Percentiles rank a stretch among this genome's conserved stretches.
phyloP scores from a whole-genome alignment of 805 yeast species.

The Saccharomycopsis fodiens region DNA sequence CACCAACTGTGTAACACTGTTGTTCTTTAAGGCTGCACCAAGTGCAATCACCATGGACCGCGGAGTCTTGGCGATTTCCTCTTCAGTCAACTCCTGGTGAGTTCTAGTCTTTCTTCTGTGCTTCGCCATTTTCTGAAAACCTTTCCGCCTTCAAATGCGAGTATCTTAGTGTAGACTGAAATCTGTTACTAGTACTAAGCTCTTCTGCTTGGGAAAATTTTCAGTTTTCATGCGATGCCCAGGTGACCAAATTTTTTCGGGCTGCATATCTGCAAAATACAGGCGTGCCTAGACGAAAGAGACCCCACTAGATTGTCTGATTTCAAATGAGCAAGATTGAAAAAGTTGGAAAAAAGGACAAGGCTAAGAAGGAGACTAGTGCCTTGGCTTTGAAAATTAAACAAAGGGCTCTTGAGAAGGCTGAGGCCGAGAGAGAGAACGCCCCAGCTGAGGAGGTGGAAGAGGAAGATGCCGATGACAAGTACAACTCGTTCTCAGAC shows the following conservation, averaged over 20 bases:
- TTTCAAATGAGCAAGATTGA: background rate
- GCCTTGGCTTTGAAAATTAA: slow-evolving; percentile 51
- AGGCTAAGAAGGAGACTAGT: slow-evolving; percentile 30
- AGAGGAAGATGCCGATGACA: slow-evolving; percentile 15
- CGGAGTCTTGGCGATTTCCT: slow-evolving; percentile 68
- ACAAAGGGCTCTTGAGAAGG: slow-evolving; percentile 30
- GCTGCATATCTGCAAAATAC: background rate
- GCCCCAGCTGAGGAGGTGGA: slow-evolving; percentile 3
- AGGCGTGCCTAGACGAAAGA: no score
- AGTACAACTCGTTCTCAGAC: slow-evolving; percentile 39
- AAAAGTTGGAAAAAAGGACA: slow-evolving; percentile 22
- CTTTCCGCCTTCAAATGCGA: background rate
- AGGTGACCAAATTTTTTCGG: background rate
- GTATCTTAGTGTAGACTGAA: background rate
- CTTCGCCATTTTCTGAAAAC: slow-evolving; percentile 38
- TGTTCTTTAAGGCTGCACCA: slow-evolving; percentile 71
- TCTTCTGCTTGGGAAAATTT: background rate
- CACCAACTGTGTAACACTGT: slow-evolving; percentile 76
- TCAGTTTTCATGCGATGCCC: background rate
- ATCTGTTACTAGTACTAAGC: background rate
- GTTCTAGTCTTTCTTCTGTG: slow-evolving; percentile 74
- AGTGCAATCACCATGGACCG: slow-evolving; percentile 90
- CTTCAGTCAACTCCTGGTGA: slow-evolving; percentile 59
- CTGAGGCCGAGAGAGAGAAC: slow-evolving; percentile 12
- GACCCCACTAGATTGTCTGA: no score